Base-by-base conservation (phyloP, 2,329 filamentous ascomycete species). In the Fusarium dlaminii region DNA sequence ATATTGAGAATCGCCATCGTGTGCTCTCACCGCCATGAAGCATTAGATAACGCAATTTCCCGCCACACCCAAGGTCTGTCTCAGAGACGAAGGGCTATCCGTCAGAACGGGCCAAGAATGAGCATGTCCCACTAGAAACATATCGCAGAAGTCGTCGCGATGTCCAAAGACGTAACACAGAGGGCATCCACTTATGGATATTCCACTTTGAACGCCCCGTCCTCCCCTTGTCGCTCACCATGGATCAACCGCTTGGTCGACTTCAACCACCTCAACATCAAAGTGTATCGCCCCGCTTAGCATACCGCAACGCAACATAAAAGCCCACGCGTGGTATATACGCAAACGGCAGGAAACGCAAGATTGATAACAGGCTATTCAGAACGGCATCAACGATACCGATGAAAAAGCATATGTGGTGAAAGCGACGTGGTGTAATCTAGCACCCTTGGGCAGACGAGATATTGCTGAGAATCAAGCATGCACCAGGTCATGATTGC, bases 191-290 rank as follows among this genome's bases (percentile, higher is more conserved):
- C 34, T 43, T 37, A 56, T 58, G 30, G 55, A 59, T 49, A 49
- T 56, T 51, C 48, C 55, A 54, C 52, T 63, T 60, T 48, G 57
- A 60, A 46, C 45, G 40, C 22, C 60, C 58, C 34, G 29, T 45
- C 30, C 64, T 61, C 56, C 56, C 63, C 49, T 68, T 74, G 57
- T 72, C 39, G 48, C 29, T 51, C 56, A 43, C 48, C 56, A 42
- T 39, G 37, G 46, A 56, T 74, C 58, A 58, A 68, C 71, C 71
- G 48, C 71, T 74, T 72, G 71, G 71, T 56, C 51, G 30, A 63
- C 63, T 68, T 52, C 55, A 58, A 51, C 56, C 63, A 56, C 63
- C 46, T 51, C 43, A 48, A 45, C 56, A 59, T 57, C 29, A 43
- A 65, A 51, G 30, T 29, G 48, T 61, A 48, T 72, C 51, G 24